phyloP scores from a whole-genome alignment of 495 filamentous ascomycete genomes.

The Penicillium mononematosum region DNA sequence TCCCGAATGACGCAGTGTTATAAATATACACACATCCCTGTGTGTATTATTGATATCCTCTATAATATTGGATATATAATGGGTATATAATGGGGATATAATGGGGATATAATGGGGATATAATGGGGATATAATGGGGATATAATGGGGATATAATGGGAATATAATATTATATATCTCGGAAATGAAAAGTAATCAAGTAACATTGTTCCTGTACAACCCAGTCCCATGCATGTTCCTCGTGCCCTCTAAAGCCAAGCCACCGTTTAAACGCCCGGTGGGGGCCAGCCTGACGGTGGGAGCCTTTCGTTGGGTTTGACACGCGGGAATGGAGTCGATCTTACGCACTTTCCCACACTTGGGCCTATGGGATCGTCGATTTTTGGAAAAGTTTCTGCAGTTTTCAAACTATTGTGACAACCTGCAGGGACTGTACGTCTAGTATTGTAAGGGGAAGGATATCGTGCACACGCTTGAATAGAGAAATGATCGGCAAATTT shows the following conservation, averaged over 20 bases:
- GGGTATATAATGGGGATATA: too few relatives aligned
- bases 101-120: too few relatives aligned
- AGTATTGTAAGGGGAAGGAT: neutral
- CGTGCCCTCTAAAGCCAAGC: slow-evolving; percentile 21
- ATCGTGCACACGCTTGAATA: neutral
- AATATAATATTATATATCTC: neutral
- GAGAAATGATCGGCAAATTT: neutral
- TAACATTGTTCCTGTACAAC: neutral
- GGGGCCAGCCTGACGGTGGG: slow-evolving; percentile 6
- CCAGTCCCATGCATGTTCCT: slow-evolving; percentile 14
- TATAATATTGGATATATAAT: too few relatives aligned
- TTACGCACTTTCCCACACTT: slow-evolving; percentile 12
- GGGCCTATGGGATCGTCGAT: neutral
- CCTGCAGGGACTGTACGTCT: neutral
- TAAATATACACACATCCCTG: neutral
- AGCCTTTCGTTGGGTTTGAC: slow-evolving; percentile 21
- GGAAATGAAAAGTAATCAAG: neutral
- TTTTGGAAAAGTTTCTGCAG: neutral
- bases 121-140: too few relatives aligned
- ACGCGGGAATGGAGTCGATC: slow-evolving; percentile 28
- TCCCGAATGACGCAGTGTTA: slow-evolving; percentile 4
- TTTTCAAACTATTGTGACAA: neutral
- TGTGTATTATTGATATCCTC: too few relatives aligned
- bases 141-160: too few relatives aligned
- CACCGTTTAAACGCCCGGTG: slow-evolving; percentile 31